Evolutionary conservation across 352 stramenopile species (phyloP), one percentile per base, ranked within the genome.

Genomic region (Phytophthora macrochlamydospora): DNA sequence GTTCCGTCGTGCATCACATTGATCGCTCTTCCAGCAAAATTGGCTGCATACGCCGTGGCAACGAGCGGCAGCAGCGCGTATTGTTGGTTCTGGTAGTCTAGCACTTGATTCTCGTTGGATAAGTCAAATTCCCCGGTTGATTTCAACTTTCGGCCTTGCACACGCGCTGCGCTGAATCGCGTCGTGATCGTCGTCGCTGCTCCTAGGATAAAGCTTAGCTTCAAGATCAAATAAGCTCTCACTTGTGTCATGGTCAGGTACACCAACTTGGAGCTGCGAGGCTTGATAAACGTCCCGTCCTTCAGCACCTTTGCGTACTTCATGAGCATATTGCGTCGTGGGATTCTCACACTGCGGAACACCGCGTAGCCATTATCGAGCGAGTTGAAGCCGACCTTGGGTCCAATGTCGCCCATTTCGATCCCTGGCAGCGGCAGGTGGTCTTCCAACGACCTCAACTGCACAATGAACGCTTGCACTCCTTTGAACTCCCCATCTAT

Each of bases 211-310:
- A 71, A 68, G 30, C 65, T 72, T 46, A 72, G 14, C 29, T 72
- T 67, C 7, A 68, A 24, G 28, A 72, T 67, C 46, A 72, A 56
- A 53, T 72, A 69, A 32, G 76, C 71, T 40, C 77, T 73, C 4
- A 86, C 68, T 2, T 76, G 59, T 2, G 81, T 73, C 77, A 85
- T 85, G 9, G 80, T 89, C 5, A 89, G 48, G 59, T 89, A 89
- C 55, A 86, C 71, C 18, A 90, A 67, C 63, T 88, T 87, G 65
- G 85, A 75, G 51, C 65, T 86, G 67, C 79, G 76, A 3, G 80
- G 74, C 69, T 81, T 78, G 30, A 85, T 54, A 45, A 80, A 89
- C 46, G 70, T 84, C 31, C 83, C 83, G 40, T 91, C 75, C 1
- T 73, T 62, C 7, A 79, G 48, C 35, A 91, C 83, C 56, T 73